Base-by-base conservation (phyloP, 345 rosid genomes). In the Salix caprea region DNA sequence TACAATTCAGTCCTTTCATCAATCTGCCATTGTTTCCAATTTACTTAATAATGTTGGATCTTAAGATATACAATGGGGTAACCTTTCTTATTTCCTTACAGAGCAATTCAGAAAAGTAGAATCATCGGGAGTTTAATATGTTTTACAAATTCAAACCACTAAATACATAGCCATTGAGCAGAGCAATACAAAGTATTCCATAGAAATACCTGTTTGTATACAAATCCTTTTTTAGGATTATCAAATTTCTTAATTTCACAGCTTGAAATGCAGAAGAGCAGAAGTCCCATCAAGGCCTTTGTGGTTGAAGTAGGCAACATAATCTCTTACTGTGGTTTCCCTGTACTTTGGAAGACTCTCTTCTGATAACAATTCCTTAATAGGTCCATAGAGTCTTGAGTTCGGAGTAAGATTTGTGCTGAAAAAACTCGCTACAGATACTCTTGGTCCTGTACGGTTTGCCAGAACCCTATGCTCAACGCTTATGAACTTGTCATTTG, bases 391-490 rank as follows among this genome's bases (percentile, higher is more conserved):
- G 19, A 19, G 67, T 58, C 64, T 84, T 0, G 76, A 40, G 0
- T 70, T 52, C 0, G 78, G 34, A 28, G 36, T n/a, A 15, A 65
- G 24, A 66, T 32, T 19, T 18, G 76, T 80, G 39, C 69, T 46
- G 74, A 86, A 84, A 70, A 88, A 85, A 77, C 83, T 67, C 32
- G 88, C 89, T 26, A 87, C 72, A 0, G 92, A 86, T 32, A 86
- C 34, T 77, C 92, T 84, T 19, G 91, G 87, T 12, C 85, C 89
- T 14, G 9, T 73, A 10, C 42, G 44, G 34, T 72, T 82, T 15
- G 92, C 88, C 65, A 81, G 21, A 36, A 88, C 91, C 18, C 84
- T 86, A 44, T 90, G 92, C 65, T 86, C 87, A 2, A 72, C 79
- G 61, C 89, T 87, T 78, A 60, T 80, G 60, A 87, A 85, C 77